Evolutionary conservation across 352 stramenopile species (phyloP).

Genomic region (Phytophthora gonapodyides): DNA sequence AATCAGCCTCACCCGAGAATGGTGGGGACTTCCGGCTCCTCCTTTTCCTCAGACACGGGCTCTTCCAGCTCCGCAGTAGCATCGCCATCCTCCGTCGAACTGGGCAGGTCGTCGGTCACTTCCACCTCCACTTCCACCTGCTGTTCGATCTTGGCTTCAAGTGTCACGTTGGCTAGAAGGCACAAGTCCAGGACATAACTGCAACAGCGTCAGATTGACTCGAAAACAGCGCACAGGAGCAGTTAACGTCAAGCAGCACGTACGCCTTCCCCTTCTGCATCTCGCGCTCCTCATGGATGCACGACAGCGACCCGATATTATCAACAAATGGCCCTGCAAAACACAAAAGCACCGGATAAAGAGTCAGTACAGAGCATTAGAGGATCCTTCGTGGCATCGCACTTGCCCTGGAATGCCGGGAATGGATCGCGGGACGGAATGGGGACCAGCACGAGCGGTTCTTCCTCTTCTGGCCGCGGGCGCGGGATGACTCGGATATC

Average conservation of each 20-base stretch:
- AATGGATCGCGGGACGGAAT: slow-evolving; percentile 58
- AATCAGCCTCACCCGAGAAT: slow-evolving; percentile 52
- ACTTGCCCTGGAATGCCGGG: slow-evolving; percentile 43
- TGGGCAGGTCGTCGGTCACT: slow-evolving; percentile 14
- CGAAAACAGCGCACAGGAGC: slow-evolving; percentile 2
- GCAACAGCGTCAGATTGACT: slow-evolving; percentile 7
- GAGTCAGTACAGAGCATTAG: slow-evolving; percentile 6
- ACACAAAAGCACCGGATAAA: neutral
- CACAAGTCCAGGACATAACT: slow-evolving; percentile 70
- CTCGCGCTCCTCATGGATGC: slow-evolving; percentile 48
- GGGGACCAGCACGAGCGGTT: slow-evolving; percentile 25
- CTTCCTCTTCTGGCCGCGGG: slow-evolving; percentile 19
- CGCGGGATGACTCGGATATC: slow-evolving; percentile 65
- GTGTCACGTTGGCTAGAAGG: slow-evolving; percentile 64
- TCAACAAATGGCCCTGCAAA: slow-evolving; percentile 47
- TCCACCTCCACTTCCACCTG: slow-evolving; percentile 35
- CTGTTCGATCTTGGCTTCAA: slow-evolving; percentile 37
- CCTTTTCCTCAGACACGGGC: slow-evolving; percentile 18
- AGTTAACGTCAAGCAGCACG: slow-evolving; percentile 4
- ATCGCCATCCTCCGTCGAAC: slow-evolving; percentile 16
- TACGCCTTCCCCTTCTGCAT: slow-evolving; percentile 53
- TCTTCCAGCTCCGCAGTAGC: slow-evolving; percentile 18
- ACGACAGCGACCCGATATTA: slow-evolving; percentile 36
- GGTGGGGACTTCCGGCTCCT: slow-evolving; percentile 37
- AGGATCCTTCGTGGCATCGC: slow-evolving; percentile 1